Evolutionary conservation across 129 eudicot species (phyloP).

Genomic region (Artemisia annua): DNA sequence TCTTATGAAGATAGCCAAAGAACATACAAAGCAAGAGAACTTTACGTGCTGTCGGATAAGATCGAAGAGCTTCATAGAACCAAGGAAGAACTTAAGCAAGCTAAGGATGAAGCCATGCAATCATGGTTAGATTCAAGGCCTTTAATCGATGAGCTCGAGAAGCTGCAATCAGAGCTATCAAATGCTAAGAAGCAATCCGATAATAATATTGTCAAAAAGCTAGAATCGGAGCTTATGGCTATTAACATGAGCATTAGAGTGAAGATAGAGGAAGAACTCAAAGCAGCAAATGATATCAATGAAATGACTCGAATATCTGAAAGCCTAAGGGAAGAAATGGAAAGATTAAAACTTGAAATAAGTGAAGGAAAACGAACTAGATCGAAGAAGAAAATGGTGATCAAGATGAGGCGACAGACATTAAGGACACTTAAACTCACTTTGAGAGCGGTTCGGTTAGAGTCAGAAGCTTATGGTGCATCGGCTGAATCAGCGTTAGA

Average conservation of each 20-base stretch:
- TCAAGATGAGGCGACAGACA: conserved; percentile 49
- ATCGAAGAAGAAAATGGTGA: conserved; percentile 40
- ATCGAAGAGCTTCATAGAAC: conserved; percentile 42
- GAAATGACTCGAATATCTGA: conserved; percentile 40
- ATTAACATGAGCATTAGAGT: conserved; percentile 33
- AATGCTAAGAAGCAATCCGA: conserved; percentile 29
- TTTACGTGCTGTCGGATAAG: conserved; percentile 38
- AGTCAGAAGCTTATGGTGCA: conserved; percentile 47
- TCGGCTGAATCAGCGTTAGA: conserved; percentile 48
- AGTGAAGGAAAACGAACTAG: conserved; percentile 35
- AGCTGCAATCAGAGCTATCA: conserved; percentile 39
- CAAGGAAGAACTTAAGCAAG: conserved; percentile 56
- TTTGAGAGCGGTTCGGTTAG: conserved; percentile 49
- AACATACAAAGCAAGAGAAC: conserved; percentile 36
- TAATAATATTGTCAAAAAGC: conserved; percentile 29
- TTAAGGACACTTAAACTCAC: conserved; percentile 48
- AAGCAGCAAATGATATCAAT: conserved; percentile 31
- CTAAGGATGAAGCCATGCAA: conserved; percentile 56
- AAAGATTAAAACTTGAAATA: conserved; percentile 38
- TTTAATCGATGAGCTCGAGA: conserved; percentile 58
- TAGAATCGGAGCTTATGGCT: conserved; percentile 54
- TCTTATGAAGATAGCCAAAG: conserved; percentile 26
- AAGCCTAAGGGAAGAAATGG: conserved; percentile 43
- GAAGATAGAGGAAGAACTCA: conserved; percentile 50
- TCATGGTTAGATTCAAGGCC: conserved; percentile 62